Evolutionary conservation across 306 rosid genomes (phyloP).

Genomic region (Vicia sativa): DNA sequence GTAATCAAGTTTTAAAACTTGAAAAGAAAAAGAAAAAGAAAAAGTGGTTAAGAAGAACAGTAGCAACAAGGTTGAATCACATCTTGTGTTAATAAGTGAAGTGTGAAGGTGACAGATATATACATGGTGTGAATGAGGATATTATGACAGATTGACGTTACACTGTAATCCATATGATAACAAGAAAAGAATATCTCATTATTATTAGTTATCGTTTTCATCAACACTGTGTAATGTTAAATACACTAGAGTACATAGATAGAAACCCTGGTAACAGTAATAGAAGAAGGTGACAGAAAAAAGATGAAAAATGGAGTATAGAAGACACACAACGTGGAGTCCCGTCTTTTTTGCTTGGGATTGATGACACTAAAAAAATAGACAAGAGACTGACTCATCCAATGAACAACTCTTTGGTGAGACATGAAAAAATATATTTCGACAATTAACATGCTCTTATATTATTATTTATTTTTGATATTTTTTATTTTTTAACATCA

Average conservation of each 20-base stretch:
- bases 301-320: neutral
- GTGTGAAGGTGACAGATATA: constrained; percentile 43
- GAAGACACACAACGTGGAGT: constrained; percentile 42
- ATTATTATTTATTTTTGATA: no score
- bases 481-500: no score
- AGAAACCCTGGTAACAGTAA: constrained; percentile 42
- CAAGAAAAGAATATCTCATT: constrained; percentile 47
- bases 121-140: constrained; percentile 40
- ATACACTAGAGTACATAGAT: neutral
- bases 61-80: constrained; percentile 52
- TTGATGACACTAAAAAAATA: constrained; percentile 29
- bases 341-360: constrained; percentile 45
- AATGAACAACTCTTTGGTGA: no score
- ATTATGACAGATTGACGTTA: constrained; percentile 58
- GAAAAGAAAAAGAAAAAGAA: neutral
- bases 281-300: neutral
- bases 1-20: no score
- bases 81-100: constrained; percentile 40
- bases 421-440: no score
- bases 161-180: constrained; percentile 38
- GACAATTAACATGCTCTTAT: no score
- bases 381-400: constrained; percentile 10
- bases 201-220: constrained; percentile 43
- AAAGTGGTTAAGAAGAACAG: neutral
- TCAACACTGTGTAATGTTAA: constrained; percentile 34